These are phyloP conservation scores for Candida easanensis DNA, from an alignment of 805 yeast species.

Conservation along the genomic window DNA sequence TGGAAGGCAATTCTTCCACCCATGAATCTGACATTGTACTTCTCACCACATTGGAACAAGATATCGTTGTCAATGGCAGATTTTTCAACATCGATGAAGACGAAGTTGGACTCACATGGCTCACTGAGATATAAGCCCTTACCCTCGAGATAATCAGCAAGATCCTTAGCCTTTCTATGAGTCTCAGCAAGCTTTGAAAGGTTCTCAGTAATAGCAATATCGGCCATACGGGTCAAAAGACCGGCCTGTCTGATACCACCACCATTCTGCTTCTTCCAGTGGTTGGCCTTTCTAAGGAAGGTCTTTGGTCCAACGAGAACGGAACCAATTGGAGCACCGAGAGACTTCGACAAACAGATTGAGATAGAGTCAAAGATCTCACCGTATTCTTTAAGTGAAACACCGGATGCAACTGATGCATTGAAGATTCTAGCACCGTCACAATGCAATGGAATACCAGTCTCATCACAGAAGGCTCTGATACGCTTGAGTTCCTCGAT, in stretches of 20 bases:
- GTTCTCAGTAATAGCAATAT: constrained; percentile 69
- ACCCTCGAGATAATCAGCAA: constrained; percentile 49
- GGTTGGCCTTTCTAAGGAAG: constrained; percentile 69
- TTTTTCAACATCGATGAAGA: constrained; percentile 58
- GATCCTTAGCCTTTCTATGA: constrained; percentile 48
- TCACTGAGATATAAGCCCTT: constrained; percentile 56
- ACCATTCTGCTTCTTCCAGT: constrained; percentile 88
- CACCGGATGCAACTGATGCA: constrained; percentile 63
- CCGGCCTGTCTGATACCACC: constrained; percentile 94
- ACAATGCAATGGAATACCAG: constrained; percentile 65
- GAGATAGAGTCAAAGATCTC: constrained; percentile 81
- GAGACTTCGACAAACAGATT: constrained; percentile 81
- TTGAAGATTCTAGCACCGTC: constrained; percentile 98
- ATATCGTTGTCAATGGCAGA: constrained; percentile 52
- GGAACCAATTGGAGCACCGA: constrained; percentile 94
- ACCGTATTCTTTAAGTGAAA: constrained; percentile 65
- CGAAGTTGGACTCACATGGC: constrained; percentile 83
- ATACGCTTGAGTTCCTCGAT: constrained; percentile 72
- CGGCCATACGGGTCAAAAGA: constrained; percentile 74
- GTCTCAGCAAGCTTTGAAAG: constrained; percentile 44
- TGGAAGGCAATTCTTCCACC: constrained; percentile 73
- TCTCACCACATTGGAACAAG: constrained; percentile 49
- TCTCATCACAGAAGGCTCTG: constrained; percentile 61
- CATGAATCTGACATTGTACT: constrained; percentile 54
- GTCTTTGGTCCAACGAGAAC: constrained; percentile 66